Percentiles rank a stretch among this genome's conserved stretches.
Conservation (phyloP, 1,284 basidiomycete genomes). For the Ustilago vetiveriae region DNA sequence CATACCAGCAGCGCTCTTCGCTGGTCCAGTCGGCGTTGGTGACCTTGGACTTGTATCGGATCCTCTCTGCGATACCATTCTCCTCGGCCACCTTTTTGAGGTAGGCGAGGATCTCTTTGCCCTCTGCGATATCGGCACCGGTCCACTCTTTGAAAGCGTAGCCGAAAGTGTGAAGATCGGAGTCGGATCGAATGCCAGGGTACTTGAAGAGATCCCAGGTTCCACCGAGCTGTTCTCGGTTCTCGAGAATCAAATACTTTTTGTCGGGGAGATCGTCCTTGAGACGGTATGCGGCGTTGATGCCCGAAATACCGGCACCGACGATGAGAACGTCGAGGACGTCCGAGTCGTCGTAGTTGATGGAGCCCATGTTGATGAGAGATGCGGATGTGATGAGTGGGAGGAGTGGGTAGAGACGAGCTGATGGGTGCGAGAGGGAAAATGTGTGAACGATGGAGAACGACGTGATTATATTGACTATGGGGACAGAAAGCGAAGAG, state of each 20-base stretch:
- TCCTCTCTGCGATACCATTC: slow-evolving; percentile 55
- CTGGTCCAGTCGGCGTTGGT: slow-evolving; percentile 40
- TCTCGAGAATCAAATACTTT: slow-evolving; percentile 55
- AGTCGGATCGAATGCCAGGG: slow-evolving; percentile 50
- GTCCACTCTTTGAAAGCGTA: slow-evolving; percentile 57
- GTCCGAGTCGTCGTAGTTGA: slow-evolving; percentile 33
- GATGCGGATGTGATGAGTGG: no score
- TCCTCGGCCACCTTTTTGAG: slow-evolving; percentile 56
- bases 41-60: slow-evolving; percentile 53
- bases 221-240: slow-evolving; percentile 50
- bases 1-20: slow-evolving; percentile 52
- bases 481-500: no score
- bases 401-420: neutral
- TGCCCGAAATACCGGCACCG: slow-evolving; percentile 64
- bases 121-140: slow-evolving; percentile 58
- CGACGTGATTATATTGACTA: neutral
- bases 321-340: slow-evolving; percentile 59
- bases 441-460: neutral
- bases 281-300: slow-evolving; percentile 64
- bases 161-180: slow-evolving; percentile 47
- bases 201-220: slow-evolving; percentile 63
- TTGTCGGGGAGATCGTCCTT: slow-evolving; percentile 49
- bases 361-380: slow-evolving; percentile 34
- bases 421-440: neutral
- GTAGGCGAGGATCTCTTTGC: slow-evolving; percentile 57